Base-by-base conservation (phyloP, 345 rosid genomes). In the Pelargonium nanum region DNA sequence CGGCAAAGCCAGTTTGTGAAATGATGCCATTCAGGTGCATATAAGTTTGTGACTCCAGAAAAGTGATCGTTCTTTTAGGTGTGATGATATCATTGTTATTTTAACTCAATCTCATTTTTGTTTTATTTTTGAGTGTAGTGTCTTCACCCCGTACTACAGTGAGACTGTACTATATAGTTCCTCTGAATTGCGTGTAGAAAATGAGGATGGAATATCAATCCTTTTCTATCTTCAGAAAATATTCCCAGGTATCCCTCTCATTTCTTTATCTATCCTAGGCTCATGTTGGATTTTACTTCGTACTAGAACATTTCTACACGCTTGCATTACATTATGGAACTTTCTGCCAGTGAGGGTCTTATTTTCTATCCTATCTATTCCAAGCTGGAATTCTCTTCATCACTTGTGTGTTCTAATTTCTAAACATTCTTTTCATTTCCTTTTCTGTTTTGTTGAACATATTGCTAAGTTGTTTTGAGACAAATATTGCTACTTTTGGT, bases 221-320 rank as follows among this genome's bases (percentile, higher is more conserved):
- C 91, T 93, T 69, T 93, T 93, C 81, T 93, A 93, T 77, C 97
- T 93, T 72, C 99, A 89, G 85, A 93, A 93, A 76, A 93, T 93
- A 64, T 93, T 81, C 74, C 97, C 99, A 53, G 99, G 99, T 89
- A 83, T 62, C 20, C 21, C 51, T 65, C 67, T 57, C 25, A 55
- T 67, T 65, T 15, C 55, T 40, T 44, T 56, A 64, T 22, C 1
- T 3, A 57, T 28, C 65, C 22, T 40, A 66, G 48, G 57, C 44
- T 15, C 19, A 8, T 58, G 22, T 56, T 20, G n/a, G n/a, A 23
- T 15, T 24, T 34, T 45, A 16, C 40, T 15, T 55, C 30, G 20
- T 22, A 50, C 19, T 25, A 55, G 55, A 32, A 56, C 8, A 9
- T 9, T 17, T 40, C 48, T 40, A 40, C 15, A 12, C 15, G 48